phyloP scores from a whole-genome alignment of 306 rosid genomes.

The Sophora flavescens region DNA sequence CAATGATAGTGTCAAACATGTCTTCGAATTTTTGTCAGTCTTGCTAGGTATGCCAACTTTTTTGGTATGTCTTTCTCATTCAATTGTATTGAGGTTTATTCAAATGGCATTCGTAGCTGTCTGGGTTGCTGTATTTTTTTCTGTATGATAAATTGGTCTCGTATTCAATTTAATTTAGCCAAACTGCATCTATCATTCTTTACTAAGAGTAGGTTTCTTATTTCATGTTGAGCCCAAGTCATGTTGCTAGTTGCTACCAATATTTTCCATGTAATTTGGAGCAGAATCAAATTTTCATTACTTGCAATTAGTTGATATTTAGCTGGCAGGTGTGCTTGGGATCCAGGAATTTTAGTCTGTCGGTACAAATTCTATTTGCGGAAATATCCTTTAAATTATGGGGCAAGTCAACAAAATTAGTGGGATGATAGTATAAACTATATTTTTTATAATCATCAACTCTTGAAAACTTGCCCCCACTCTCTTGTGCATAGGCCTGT shows the following conservation, averaged over 20 bases:
- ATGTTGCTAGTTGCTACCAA: slow-evolving; percentile 22
- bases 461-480: slow-evolving; percentile 13
- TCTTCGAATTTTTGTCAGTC: not conserved
- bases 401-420: slow-evolving; percentile 20
- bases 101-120: slow-evolving; percentile 14
- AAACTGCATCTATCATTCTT: slow-evolving; percentile 17
- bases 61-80: not conserved
- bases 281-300: not conserved
- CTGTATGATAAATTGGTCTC: slow-evolving; percentile 21
- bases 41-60: slow-evolving; percentile 5
- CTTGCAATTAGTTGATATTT: slow-evolving; percentile 16
- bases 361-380: not conserved
- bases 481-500: not conserved
- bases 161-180: slow-evolving; percentile 15
- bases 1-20: slow-evolving; percentile 14
- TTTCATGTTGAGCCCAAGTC: slow-evolving; percentile 34
- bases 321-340: slow-evolving; percentile 9
- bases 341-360: slow-evolving; percentile 3
- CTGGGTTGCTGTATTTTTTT: slow-evolving; percentile 27
- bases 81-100: slow-evolving; percentile 18
- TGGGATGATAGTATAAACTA: slow-evolving; percentile 10
- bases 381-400: not conserved
- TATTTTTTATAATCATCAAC: not conserved
- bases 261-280: slow-evolving; percentile 3
- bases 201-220: not conserved